Conservation (phyloP, 2,329 filamentous ascomycete genomes). For the Pseudocercospora fuligena region DNA sequence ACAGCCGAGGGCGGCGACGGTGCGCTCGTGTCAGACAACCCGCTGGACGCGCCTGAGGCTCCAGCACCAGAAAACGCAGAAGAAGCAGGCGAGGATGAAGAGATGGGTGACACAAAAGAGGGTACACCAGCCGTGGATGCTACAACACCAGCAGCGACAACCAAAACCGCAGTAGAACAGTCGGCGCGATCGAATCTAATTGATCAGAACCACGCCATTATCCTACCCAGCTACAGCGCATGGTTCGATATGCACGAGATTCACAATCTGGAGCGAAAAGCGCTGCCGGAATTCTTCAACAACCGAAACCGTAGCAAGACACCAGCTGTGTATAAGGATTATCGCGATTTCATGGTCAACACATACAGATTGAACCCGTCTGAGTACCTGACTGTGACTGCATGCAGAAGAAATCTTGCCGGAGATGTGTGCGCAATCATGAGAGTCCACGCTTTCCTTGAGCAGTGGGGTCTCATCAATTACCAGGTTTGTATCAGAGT, state of each 20-base stretch:
- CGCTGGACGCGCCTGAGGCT: constrained; percentile 44
- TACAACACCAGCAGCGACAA: constrained; percentile 55
- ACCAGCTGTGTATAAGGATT: constrained; percentile 95
- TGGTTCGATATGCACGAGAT: constrained; percentile 99
- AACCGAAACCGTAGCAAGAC: constrained; percentile 98
- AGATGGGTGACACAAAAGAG: constrained; percentile 66
- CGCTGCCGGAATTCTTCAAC: constrained; percentile 98
- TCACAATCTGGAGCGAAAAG: constrained; percentile 90
- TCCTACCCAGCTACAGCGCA: constrained; percentile 94
- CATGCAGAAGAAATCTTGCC: constrained; percentile 90
- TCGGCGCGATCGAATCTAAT: constrained; percentile 91
- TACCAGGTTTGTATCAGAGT: constrained; percentile 72
- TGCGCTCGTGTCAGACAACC: constrained; percentile 44
- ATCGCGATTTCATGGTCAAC: constrained; percentile 99
- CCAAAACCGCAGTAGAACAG: constrained; percentile 80
- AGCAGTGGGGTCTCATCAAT: constrained; percentile 98
- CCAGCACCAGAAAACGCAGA: constrained; percentile 42
- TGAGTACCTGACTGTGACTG: constrained; percentile 96
- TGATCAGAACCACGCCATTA: constrained; percentile 91
- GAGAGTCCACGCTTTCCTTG: constrained; percentile 95
- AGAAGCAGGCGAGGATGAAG: constrained; percentile 39
- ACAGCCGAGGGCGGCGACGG: constrained; percentile 19
- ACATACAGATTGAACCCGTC: constrained; percentile 95
- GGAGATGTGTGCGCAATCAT: constrained; percentile 99
- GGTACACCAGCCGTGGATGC: constrained; percentile 34